A percentile compares a stretch with the other conserved stretches of the same genome.
Evolutionary conservation across 2,329 filamentous ascomycete genomes (phyloP).

Genomic region (Alternaria brassicae): DNA sequence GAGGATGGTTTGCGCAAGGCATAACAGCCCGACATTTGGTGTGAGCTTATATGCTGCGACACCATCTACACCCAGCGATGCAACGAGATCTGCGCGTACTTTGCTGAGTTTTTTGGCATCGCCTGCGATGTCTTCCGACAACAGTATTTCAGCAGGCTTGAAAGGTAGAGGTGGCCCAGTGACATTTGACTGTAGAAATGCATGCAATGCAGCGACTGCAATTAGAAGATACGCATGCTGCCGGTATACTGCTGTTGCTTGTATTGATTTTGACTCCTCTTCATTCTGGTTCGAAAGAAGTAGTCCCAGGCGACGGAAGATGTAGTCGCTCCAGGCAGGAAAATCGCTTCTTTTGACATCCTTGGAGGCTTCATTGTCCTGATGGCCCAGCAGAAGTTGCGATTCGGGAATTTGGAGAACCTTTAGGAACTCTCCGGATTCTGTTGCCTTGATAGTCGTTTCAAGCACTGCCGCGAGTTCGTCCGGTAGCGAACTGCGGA

Average conservation of each 20-base stretch:
- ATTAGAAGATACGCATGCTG: conserved; percentile 60
- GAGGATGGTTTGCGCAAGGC: conserved; percentile 70
- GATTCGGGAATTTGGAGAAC: conserved; percentile 52
- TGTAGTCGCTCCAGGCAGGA: conserved; percentile 54
- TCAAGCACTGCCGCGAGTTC: conserved; percentile 51
- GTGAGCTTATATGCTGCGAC: conserved; percentile 85
- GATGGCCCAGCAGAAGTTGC: conserved; percentile 51
- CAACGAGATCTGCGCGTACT: conserved; percentile 65
- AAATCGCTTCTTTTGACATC: conserved; percentile 44
- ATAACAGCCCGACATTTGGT: conserved; percentile 83
- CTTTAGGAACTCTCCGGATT: conserved; percentile 53
- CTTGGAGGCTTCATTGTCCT: conserved; percentile 44
- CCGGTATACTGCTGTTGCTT: conserved; percentile 48
- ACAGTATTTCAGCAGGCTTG: conserved; percentile 56
- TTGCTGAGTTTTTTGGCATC: conserved; percentile 47
- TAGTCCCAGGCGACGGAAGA: conserved; percentile 53
- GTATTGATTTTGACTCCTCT: conserved; percentile 28
- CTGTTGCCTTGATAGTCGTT: conserved; percentile 49
- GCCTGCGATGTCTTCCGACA: conserved; percentile 57
- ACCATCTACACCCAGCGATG: conserved; percentile 78
- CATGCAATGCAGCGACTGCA: conserved; percentile 73
- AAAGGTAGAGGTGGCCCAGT: conserved; percentile 82
- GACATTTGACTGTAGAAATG: conserved; percentile 85
- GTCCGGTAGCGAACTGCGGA: conserved; percentile 52
- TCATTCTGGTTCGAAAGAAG: conserved; percentile 45